phyloP scores from a whole-genome alignment of 1,139 yeast species.

The Pichia sp. region DNA sequence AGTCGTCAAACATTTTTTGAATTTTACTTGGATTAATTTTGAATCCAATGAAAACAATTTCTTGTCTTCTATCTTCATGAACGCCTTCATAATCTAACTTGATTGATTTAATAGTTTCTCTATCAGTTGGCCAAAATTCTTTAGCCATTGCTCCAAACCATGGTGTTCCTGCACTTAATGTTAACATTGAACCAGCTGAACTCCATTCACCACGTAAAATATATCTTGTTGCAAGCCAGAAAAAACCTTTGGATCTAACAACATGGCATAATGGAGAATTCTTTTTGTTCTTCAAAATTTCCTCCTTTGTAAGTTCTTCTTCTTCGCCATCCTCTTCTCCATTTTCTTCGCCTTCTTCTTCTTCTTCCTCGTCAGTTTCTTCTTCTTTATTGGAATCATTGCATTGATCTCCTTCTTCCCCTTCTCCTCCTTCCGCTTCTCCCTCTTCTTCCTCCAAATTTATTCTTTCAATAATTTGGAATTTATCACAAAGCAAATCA shows the following conservation, averaged over 20 bases:
- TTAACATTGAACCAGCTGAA: constrained; percentile 41
- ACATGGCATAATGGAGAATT: constrained; percentile 35
- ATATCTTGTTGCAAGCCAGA: constrained; percentile 42
- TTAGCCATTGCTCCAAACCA: constrained; percentile 40
- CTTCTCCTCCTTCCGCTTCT: constrained; percentile 14
- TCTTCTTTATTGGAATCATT: constrained; percentile 16
- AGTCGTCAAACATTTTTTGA: constrained; percentile 30
- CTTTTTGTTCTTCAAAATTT: constrained; percentile 29
- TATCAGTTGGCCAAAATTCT: constrained; percentile 27
- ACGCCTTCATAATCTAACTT: constrained; percentile 35
- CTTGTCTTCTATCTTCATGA: constrained; percentile 40
- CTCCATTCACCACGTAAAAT: constrained; percentile 42
- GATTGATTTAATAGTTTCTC: constrained; percentile 31
- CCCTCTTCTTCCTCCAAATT: constrained; percentile 4
- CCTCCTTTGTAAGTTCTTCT: constrained; percentile 6
- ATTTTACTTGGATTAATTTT: constrained; percentile 29
- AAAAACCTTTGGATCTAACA: constrained; percentile 39
- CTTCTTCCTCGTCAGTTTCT: constrained; percentile 20
- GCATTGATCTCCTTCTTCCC: constrained; percentile 5
- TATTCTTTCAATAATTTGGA: constrained; percentile 24
- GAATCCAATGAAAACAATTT: constrained; percentile 41
- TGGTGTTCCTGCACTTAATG: constrained; percentile 39
- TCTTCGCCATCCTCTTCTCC: constrained; percentile 13
- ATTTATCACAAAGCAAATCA: constrained; percentile 34
- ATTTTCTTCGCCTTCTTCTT: constrained; percentile 21